A percentile compares a stretch with the other conserved stretches of the same genome.
phyloP scores from a whole-genome alignment of 495 filamentous ascomycete species.

The Xylaria cubensis region DNA sequence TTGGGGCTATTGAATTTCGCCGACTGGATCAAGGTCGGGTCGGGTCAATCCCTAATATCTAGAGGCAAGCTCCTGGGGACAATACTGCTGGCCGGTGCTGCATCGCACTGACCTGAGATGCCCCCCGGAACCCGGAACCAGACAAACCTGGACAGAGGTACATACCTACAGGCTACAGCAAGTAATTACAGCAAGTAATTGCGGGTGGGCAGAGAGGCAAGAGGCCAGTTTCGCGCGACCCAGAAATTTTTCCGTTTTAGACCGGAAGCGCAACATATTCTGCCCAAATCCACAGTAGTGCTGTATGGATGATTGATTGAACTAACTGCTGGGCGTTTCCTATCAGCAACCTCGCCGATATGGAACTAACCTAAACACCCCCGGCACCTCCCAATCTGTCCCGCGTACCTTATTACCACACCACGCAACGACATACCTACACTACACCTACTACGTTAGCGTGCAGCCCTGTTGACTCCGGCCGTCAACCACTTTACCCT shows the following conservation, averaged over 20 bases:
- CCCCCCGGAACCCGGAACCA: not conserved
- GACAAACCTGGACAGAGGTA: slow-evolving; percentile 6
- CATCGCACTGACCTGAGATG: slow-evolving; percentile 8
- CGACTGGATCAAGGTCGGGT: not conserved
- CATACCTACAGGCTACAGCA: not conserved
- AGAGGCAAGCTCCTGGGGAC: not conserved
- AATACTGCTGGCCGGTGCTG: slow-evolving; percentile 3
- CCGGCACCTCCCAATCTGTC: slow-evolving; percentile 11
- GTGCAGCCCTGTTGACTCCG: slow-evolving; percentile 12
- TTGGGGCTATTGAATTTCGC: not conserved
- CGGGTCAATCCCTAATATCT: not conserved
- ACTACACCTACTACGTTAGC: slow-evolving; percentile 1
- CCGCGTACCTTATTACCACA: slow-evolving; percentile 18
- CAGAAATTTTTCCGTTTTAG: slow-evolving; percentile 30
- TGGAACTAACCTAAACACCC: not conserved
- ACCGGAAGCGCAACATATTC: slow-evolving; percentile 17
- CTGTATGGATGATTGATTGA: not conserved
- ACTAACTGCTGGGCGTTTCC: not conserved
- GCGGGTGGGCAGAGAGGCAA: not conserved
- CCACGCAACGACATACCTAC: slow-evolving; percentile 16
- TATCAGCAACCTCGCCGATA: not conserved
- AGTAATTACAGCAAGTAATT: slow-evolving; percentile 6
- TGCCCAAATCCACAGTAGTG: slow-evolving; percentile 20
- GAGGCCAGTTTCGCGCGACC: slow-evolving; percentile 30
- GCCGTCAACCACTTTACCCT: slow-evolving; percentile 15